phyloP scores from a whole-genome alignment of 1,284 basidiomycete genomes.

The Sporisorium reilianum region DNA sequence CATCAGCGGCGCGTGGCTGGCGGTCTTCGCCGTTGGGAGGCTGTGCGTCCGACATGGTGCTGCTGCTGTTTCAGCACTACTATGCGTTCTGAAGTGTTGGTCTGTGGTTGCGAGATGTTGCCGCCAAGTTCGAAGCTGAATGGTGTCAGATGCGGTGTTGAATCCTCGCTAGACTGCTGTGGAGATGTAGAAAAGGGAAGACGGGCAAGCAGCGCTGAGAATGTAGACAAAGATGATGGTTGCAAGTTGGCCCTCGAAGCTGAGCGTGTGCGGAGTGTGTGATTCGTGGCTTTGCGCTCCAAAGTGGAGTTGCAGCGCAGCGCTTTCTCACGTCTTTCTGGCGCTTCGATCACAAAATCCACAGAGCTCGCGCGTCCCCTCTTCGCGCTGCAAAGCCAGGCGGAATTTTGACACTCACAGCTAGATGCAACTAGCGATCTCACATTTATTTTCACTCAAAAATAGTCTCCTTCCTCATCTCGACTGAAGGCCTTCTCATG shows the following conservation, averaged over 20 bases:
- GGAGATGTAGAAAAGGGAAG: background rate
- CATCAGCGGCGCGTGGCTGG: constrained; percentile 14
- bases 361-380: constrained; percentile 37
- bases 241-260: constrained; percentile 7
- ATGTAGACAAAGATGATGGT: background rate
- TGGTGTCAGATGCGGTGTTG: background rate
- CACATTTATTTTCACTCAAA: background rate
- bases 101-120: background rate
- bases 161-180: background rate
- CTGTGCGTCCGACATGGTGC: constrained; percentile 46
- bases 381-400: constrained; percentile 1
- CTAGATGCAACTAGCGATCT: background rate
- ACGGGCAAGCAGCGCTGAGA: background rate
- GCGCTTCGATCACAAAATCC: constrained; percentile 42
- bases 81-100: background rate
- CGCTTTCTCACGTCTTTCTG: too few relatives aligned
- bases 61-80: too few relatives aligned
- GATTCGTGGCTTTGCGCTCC: constrained; percentile 18
- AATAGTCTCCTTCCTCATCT: too few relatives aligned
- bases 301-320: constrained; percentile 25
- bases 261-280: constrained; percentile 10
- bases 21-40: constrained; percentile 33
- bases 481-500: too few relatives aligned
- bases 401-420: background rate
- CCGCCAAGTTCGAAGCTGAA: background rate